Base-by-base conservation (phyloP, 192 early-diverging fungal species). In the Spinellus fusiger region DNA sequence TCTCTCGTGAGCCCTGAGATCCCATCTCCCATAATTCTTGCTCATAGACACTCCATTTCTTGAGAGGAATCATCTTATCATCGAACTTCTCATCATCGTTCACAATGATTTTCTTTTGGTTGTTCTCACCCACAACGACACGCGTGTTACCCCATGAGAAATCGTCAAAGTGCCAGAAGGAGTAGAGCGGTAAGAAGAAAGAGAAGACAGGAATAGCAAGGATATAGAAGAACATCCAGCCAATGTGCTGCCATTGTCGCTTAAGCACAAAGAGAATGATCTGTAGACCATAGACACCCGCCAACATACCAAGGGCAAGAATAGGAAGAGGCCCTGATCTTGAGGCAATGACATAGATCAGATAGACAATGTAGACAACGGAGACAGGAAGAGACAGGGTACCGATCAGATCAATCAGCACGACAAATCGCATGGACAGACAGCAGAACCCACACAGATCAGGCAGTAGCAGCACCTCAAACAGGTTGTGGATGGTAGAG, bases 101-200 rank as follows among this genome's bases (percentile, higher is more conserved):
- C 20, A 80, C 71, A 61, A 81, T 82, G 25, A 82, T 77, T 60
- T 87, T 84, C 46, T 73, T 78, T 55, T 78, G 80, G 16, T 75
- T 80, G 32, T 78, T 79, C 27, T 87, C 84, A 47, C 89, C 89
- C 1, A 88, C 80, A 0, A 91, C 88, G 18, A 87, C 83, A 73
- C 89, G 88, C 26, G 95, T 98, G 69, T 96, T 94, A 67, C 96
- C 96, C 96, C 96, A 98, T 2, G 90, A 92, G 69, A 98, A 98
- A 70, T 98, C 95, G 66, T 98, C 95, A 83, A 95, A 93, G 78
- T 98, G 93, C 95, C 93, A 95, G 85, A 98, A 96, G 0, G 94
- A 83, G 64, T 98, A 98, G 40, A 98, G 55, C 0, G 95, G 95
- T 38, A 98, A 83, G 69, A 91, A 90, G 65, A 92, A 90, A 15